These are phyloP conservation scores for Ogataea trehalophila DNA, from an alignment of 805 yeast genomes.

Conservation along the genomic window DNA sequence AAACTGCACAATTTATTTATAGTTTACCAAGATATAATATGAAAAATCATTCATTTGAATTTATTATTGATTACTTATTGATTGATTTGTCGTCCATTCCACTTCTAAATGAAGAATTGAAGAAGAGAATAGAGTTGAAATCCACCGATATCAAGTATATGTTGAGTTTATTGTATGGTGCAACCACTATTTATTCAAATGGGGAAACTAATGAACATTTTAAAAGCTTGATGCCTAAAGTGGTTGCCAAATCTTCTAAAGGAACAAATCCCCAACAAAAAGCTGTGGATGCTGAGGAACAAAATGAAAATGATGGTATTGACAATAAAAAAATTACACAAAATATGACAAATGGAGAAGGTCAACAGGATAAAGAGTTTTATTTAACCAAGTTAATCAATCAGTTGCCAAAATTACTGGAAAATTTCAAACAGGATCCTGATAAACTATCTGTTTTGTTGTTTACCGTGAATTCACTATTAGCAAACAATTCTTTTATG, in stretches of 20 bases:
- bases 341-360: constrained; percentile 5
- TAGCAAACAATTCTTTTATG: constrained; percentile 14
- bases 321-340: not conserved
- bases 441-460: constrained; percentile 8
- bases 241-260: constrained; percentile 2
- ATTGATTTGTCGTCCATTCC: constrained; percentile 39
- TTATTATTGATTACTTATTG: constrained; percentile 36
- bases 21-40: constrained; percentile 29
- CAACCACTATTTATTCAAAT: constrained; percentile 27
- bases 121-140: constrained; percentile 19
- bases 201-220: constrained; percentile 18
- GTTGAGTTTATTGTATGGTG: constrained; percentile 39
- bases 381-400: constrained; percentile 14
- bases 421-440: constrained; percentile 7
- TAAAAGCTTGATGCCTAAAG: constrained; percentile 15
- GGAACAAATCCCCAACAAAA: too few relatives aligned
- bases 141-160: constrained; percentile 29
- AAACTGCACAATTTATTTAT: constrained; percentile 32
- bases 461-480: constrained; percentile 10
- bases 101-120: constrained; percentile 29
- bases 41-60: constrained; percentile 32
- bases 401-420: constrained; percentile 16
- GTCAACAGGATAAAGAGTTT: constrained; percentile 12
- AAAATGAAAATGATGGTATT: too few relatives aligned
- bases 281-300: too few relatives aligned